These are phyloP conservation scores for Catharanthus roseus DNA, from an alignment of 257 asterid genomes.

Conservation along the genomic window DNA sequence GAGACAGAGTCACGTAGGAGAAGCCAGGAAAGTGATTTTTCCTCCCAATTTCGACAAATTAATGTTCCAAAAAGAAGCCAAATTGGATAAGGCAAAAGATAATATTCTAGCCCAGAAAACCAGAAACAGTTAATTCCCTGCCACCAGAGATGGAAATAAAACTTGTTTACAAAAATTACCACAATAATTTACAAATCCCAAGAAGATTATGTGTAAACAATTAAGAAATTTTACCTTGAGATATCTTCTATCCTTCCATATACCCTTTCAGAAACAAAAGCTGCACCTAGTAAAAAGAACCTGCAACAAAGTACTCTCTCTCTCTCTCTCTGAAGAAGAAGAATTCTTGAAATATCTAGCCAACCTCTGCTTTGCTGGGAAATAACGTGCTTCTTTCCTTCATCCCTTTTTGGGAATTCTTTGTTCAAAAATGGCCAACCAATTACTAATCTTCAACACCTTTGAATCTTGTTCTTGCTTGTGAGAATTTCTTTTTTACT, in stretches of 20 bases:
- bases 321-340: constrained; percentile 3
- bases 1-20: not conserved
- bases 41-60: not conserved
- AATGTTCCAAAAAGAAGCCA: not conserved
- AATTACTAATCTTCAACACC: not conserved
- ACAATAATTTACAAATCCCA: constrained; percentile 35
- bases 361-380: constrained; percentile 20
- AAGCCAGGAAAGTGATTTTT: not conserved
- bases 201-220: constrained; percentile 16
- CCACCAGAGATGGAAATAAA: constrained; percentile 8
- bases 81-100: not conserved
- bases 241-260: constrained; percentile 37
- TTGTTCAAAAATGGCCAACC: constrained; percentile 14
- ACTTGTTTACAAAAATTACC: constrained; percentile 12
- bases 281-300: constrained; percentile 37
- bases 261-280: constrained; percentile 39
- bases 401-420: constrained; percentile 15
- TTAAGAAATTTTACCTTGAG: constrained; percentile 32
- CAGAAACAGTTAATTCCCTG: constrained; percentile 6
- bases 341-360: constrained; percentile 21
- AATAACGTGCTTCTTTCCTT: constrained; percentile 24
- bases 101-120: constrained; percentile 20
- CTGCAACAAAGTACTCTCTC: constrained; percentile 9
- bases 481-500: not conserved
- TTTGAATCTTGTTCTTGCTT: constrained; percentile 3